A percentile compares a stretch with the other conserved stretches of the same genome.
These are phyloP conservation scores for Thinopyrum obtusiflorum DNA, from an alignment of 202 grass and related monocot genomes.

Conservation along the genomic window DNA sequence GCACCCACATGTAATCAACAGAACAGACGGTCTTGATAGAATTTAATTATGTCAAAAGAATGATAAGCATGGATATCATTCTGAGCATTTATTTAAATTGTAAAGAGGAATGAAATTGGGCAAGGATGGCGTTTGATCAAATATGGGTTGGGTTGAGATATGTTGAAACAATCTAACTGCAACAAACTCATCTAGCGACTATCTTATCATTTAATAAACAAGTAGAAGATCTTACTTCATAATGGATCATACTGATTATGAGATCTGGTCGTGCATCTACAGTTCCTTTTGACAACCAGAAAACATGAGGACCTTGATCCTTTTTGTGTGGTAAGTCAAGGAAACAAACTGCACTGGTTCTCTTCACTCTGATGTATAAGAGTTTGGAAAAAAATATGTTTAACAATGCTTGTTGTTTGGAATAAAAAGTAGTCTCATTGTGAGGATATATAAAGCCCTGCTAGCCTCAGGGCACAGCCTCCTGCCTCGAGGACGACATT, in stretches of 20 bases:
- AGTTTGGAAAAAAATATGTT: not conserved
- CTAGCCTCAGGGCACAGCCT: slow-evolving; percentile 80
- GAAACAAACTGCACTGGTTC: not conserved
- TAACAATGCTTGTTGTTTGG: slow-evolving; percentile 6
- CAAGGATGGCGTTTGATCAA: not conserved
- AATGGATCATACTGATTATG: slow-evolving; percentile 87
- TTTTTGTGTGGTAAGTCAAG: slow-evolving; percentile 66
- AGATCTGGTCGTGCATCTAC: slow-evolving; percentile 82
- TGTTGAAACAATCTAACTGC: not conserved
- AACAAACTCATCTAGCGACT: not conserved
- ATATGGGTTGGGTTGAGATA: not conserved
- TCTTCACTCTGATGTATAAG: slow-evolving; percentile 6
- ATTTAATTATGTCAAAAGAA: not conserved
- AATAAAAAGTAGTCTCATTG: not conserved
- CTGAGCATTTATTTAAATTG: not conserved
- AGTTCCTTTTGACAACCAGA: slow-evolving; percentile 73
- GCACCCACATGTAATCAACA: not conserved
- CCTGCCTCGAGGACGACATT: slow-evolving; percentile 66
- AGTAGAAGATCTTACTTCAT: slow-evolving; percentile 57
- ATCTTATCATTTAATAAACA: slow-evolving; percentile 29
- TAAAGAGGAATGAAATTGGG: not conserved
- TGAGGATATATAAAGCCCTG: slow-evolving; percentile 96
- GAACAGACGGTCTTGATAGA: not conserved
- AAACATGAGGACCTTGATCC: slow-evolving; percentile 78
- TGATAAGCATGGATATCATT: not conserved